Evolutionary conservation across 2,329 filamentous ascomycete species (phyloP), one percentile per base, ranked within the genome.

Genomic region (Diatrype stigma): DNA sequence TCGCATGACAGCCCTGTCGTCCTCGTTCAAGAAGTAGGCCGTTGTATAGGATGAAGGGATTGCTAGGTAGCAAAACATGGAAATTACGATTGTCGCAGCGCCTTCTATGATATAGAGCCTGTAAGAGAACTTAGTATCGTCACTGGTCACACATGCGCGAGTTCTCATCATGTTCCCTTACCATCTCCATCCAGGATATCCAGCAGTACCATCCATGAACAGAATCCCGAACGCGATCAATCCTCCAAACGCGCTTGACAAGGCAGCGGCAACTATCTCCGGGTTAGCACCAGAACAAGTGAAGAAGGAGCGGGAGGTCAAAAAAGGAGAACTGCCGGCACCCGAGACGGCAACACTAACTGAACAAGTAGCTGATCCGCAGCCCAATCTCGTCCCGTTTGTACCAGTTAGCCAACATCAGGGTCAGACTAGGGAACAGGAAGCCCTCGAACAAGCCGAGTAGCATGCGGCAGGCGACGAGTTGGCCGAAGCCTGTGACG

Each of bases 101-200:
- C 56, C 56, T 38, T 58, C 54, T 19, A 58, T 55, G n/a, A 58
- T 58, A 19, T 58, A 58, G 16, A 58, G 19, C 56, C 56, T 58
- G 23, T 23, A 7, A 12, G 21, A 1, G 17, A 2, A 22, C 7
- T 56, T 47, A 56, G 38, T 16, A 38, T 26, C 17, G n/a, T n/a
- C n/a, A n/a, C n/a, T n/a, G n/a, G n/a, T n/a, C 10, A 11, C 7
- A 6, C 6, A 22, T 8, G 5, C 2, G n/a, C 30, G n/a, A 17
- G 16, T 12, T 11, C 16, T 3, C 38, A 17, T n/a, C 21, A 11
- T 11, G 16, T 19, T 12, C 0, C 2, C 54, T 49, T n/a, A 58
- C 56, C 56, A 58, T 48, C 56, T 53, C 54, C 56, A 58, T 49
- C 56, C 54, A 11, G 56, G 52, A 45, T 57, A 58, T 12, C 56